phyloP scores from a whole-genome alignment of 2,329 filamentous ascomycete species.

The Colletotrichum cuscutae region DNA sequence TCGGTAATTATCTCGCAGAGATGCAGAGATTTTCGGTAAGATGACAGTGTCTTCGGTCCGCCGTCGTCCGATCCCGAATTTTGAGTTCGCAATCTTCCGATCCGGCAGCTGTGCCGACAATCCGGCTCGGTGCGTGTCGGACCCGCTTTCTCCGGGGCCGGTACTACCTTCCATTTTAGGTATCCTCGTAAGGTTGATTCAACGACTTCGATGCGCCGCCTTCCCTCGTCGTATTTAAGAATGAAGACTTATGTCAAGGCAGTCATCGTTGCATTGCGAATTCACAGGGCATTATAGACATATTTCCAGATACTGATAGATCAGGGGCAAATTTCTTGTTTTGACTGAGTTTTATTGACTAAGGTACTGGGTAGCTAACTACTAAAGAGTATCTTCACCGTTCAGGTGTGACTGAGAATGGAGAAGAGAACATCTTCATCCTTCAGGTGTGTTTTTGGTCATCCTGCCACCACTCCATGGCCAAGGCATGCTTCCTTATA shows the following conservation, averaged over 20 bases:
- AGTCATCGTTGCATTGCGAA: not conserved
- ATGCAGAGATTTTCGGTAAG: not conserved
- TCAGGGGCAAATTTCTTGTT: not conserved
- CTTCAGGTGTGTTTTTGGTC: not conserved
- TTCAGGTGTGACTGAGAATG: not conserved
- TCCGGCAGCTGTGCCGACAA: not conserved
- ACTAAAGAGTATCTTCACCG: not conserved
- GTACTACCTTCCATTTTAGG: slow-evolving; percentile 4
- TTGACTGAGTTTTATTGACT: not conserved
- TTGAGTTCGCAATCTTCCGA: not conserved
- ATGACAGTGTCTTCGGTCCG: not conserved
- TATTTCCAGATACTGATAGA: not conserved
- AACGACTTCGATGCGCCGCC: not conserved
- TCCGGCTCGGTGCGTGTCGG: not conserved
- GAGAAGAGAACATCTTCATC: not conserved
- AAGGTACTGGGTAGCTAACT: not conserved
- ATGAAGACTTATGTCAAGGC: not conserved
- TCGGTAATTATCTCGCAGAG: not conserved
- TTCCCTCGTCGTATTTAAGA: not conserved
- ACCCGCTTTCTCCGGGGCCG: not conserved
- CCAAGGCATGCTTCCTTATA: not conserved
- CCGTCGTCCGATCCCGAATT: too few species aligned
- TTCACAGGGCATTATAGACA: not conserved
- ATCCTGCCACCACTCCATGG: not conserved
- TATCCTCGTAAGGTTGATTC: not conserved